Conservation (phyloP, 768 basidiomycete species). For the Mycena metata region DNA sequence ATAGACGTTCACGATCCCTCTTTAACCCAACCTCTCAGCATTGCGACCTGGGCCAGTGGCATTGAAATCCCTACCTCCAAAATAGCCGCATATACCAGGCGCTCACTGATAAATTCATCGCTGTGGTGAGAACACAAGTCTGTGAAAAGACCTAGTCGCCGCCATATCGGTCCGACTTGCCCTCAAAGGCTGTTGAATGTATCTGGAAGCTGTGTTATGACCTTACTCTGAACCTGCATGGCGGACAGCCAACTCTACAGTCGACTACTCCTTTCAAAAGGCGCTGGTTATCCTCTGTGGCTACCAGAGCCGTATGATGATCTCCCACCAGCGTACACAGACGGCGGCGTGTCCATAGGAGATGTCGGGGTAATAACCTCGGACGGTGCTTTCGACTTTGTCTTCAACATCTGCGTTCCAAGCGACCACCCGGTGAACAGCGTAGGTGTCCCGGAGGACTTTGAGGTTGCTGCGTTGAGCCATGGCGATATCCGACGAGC, state of each 20-base stretch:
- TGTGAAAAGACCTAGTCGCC: not conserved
- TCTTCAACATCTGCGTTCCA: slow-evolving; percentile 48
- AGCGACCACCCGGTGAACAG: slow-evolving; percentile 37
- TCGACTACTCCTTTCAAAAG: slow-evolving; percentile 12
- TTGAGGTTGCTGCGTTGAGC: slow-evolving; percentile 18
- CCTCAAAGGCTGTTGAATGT: too few relatives aligned
- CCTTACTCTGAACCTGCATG: not conserved
- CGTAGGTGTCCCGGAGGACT: slow-evolving; percentile 44
- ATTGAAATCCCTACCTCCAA: too few relatives aligned
- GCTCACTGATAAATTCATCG: too few relatives aligned
- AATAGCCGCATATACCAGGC: too few relatives aligned
- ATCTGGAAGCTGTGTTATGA: too few relatives aligned
- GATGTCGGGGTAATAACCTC: slow-evolving; percentile 48
- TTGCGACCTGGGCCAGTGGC: too few relatives aligned
- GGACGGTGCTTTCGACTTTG: slow-evolving; percentile 45
- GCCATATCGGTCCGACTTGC: too few relatives aligned
- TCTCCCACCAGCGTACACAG: slow-evolving; percentile 28
- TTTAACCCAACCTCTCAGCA: not conserved
- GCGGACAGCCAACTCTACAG: slow-evolving; percentile 10
- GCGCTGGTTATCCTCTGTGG: slow-evolving; percentile 15
- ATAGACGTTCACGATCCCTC: not conserved
- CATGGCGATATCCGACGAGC: slow-evolving; percentile 2
- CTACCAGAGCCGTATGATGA: slow-evolving; percentile 16
- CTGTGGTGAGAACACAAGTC: not conserved
- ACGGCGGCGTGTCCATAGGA: slow-evolving; percentile 45